Conservation (phyloP, 352 stramenopile species). For the Globisporangium paroecandrum region DNA sequence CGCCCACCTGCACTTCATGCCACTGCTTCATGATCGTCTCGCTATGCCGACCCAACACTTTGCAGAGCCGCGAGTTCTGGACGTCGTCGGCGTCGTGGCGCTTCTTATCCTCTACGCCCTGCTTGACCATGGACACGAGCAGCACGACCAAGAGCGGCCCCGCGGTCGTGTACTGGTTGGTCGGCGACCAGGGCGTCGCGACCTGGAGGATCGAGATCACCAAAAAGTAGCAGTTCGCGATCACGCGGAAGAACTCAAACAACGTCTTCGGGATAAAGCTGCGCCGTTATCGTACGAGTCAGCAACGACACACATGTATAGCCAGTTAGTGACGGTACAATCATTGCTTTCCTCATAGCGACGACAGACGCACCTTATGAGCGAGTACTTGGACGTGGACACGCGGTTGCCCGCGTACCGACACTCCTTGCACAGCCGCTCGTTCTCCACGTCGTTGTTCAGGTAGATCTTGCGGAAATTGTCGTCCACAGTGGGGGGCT, state of each 20-base stretch:
- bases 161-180: slow-evolving; percentile 76
- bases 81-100: slow-evolving; percentile 63
- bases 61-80: slow-evolving; percentile 59
- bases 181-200: slow-evolving; percentile 60
- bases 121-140: slow-evolving; percentile 76
- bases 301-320: background rate
- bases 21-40: slow-evolving; percentile 58
- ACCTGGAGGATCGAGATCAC: slow-evolving; percentile 92
- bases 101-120: slow-evolving; percentile 76
- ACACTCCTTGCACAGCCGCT: slow-evolving; percentile 32
- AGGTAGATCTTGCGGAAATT: slow-evolving; percentile 52
- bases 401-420: slow-evolving; percentile 74
- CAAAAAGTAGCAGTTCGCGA: slow-evolving; percentile 95
- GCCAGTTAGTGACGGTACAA: background rate
- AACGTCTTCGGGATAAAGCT: slow-evolving; percentile 94
- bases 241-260: slow-evolving; percentile 92
- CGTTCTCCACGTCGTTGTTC: slow-evolving; percentile 66
- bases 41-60: slow-evolving; percentile 33
- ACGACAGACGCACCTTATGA: slow-evolving; percentile 37
- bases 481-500: slow-evolving; percentile 9
- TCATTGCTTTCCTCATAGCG: background rate
- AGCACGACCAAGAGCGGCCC: slow-evolving; percentile 70
- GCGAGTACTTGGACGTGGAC: slow-evolving; percentile 92
- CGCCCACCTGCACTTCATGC: slow-evolving; percentile 73
- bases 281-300: background rate